These are phyloP conservation scores for Cydonia oblonga DNA, from an alignment of 331 rosid species.

Conservation along the genomic window DNA sequence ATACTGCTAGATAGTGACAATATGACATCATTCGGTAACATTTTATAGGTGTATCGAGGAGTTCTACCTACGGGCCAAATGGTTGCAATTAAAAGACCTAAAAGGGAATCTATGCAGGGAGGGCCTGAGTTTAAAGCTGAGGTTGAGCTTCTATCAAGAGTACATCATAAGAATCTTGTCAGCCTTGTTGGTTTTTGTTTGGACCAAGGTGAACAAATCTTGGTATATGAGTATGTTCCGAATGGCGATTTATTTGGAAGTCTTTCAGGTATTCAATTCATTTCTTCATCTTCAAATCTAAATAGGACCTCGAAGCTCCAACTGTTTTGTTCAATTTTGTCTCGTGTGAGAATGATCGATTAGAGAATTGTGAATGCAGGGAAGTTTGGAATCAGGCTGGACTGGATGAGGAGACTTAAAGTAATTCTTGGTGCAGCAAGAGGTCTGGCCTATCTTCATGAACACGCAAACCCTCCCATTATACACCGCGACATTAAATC, in stretches of 20 bases:
- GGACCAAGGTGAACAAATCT: constrained; percentile 47
- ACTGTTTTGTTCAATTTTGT: too few relatives aligned
- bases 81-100: constrained; percentile 52
- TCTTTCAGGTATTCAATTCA: constrained; percentile 9
- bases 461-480: constrained; percentile 10
- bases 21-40: neutral
- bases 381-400: constrained; percentile 7
- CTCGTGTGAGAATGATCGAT: neutral
- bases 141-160: constrained; percentile 58
- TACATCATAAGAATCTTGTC: constrained; percentile 37
- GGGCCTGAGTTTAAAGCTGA: constrained; percentile 20
- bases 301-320: neutral
- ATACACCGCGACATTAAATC: constrained; percentile 19
- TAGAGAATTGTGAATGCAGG: neutral
- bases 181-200: constrained; percentile 47
- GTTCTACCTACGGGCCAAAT: constrained; percentile 36
- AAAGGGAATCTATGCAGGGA: constrained; percentile 38
- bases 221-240: constrained; percentile 43
- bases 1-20: neutral
- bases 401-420: constrained; percentile 20
- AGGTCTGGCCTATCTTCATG: constrained; percentile 15
- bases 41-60: constrained; percentile 49
- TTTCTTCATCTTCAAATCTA: neutral
- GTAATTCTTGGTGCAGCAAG: constrained; percentile 9
- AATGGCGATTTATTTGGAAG: constrained; percentile 35